Conservation (phyloP, 768 basidiomycete species). For the Tulasnella sp. region DNA sequence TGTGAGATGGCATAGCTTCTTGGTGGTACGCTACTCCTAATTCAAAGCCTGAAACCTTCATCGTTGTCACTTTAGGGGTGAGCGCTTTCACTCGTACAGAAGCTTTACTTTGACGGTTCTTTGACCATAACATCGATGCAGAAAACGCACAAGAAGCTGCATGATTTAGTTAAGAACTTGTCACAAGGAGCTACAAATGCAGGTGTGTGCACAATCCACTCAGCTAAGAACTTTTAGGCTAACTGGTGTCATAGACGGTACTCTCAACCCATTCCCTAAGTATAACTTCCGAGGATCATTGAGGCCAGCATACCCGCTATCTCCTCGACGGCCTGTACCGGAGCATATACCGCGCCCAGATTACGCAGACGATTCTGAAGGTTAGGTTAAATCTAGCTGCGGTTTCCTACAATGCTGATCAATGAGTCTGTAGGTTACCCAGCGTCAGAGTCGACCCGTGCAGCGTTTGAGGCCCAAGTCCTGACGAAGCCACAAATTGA, state of each 20-base stretch:
- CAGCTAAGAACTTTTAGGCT: too few relatives aligned
- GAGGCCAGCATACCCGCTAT: slow-evolving; percentile 81
- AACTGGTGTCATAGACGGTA: slow-evolving; percentile 42
- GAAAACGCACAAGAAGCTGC: slow-evolving; percentile 77
- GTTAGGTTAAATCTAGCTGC: slow-evolving; percentile 32
- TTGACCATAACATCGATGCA: slow-evolving; percentile 24
- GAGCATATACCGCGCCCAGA: slow-evolving; percentile 80
- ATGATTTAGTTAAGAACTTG: slow-evolving; percentile 36
- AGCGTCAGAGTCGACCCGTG: slow-evolving; percentile 22
- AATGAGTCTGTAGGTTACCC: slow-evolving; percentile 2
- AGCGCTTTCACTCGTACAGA: neutral
- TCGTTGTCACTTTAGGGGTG: slow-evolving; percentile 7
- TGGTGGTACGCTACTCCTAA: slow-evolving; percentile 3
- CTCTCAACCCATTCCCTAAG: slow-evolving; percentile 68
- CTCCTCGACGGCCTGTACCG: slow-evolving; percentile 64
- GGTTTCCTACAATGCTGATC: neutral
- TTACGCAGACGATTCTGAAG: slow-evolving; percentile 52
- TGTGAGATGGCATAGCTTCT: slow-evolving; percentile 65
- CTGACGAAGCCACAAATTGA: slow-evolving; percentile 67
- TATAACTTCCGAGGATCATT: slow-evolving; percentile 71
- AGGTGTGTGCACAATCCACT: too few relatives aligned
- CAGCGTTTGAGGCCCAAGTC: slow-evolving; percentile 36
- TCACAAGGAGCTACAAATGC: slow-evolving; percentile 25
- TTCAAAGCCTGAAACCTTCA: neutral
- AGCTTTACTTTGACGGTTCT: neutral